Conservation (phyloP, 495 filamentous ascomycete genomes). For the Amphirosellinia nigrospora region DNA sequence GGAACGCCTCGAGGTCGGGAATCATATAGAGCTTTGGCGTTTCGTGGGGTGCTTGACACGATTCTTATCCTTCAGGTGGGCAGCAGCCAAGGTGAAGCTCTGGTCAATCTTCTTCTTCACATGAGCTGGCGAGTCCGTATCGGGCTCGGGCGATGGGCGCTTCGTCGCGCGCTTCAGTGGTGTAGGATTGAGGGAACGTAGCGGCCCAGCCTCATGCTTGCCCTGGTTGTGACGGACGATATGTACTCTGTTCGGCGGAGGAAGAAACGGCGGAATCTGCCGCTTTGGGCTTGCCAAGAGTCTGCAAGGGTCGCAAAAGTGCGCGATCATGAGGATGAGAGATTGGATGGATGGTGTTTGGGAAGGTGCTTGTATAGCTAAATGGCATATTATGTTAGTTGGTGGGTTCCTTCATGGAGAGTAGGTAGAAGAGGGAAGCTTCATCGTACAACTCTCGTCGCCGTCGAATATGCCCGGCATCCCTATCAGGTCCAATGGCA, state of each 20-base stretch:
- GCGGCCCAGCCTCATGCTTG: conserved; percentile 37
- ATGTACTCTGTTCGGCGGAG: conserved; percentile 96
- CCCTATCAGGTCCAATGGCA: conserved; percentile 94
- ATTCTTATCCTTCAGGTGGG: conserved; percentile 69
- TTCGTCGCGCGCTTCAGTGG: conserved; percentile 39
- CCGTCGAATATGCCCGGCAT: conserved; percentile 94
- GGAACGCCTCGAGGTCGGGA: conserved; percentile 85
- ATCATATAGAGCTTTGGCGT: conserved; percentile 79
- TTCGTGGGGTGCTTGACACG: conserved; percentile 83
- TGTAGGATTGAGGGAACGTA: conserved; percentile 44
- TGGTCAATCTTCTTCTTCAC: conserved; percentile 83
- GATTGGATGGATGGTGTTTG: conserved; percentile 71
- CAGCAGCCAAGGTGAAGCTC: conserved; percentile 81
- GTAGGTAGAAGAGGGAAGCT: too few species aligned
- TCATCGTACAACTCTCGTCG: conserved; percentile 84
- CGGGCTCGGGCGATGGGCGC: conserved; percentile 53
- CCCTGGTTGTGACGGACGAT: conserved; percentile 65
- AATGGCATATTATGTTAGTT: conserved; percentile 30
- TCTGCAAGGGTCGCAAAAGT: conserved; percentile 78
- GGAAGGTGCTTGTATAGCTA: conserved; percentile 82
- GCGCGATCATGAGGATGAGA: conserved; percentile 81
- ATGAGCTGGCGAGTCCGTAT: conserved; percentile 77
- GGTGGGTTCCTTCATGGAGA: background rate
- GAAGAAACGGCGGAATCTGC: conserved; percentile 77
- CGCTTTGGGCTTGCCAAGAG: conserved; percentile 76